These are phyloP conservation scores for Talaromyces trachyspermus DNA, from an alignment of 495 filamentous ascomycete genomes.

Conservation along the genomic window DNA sequence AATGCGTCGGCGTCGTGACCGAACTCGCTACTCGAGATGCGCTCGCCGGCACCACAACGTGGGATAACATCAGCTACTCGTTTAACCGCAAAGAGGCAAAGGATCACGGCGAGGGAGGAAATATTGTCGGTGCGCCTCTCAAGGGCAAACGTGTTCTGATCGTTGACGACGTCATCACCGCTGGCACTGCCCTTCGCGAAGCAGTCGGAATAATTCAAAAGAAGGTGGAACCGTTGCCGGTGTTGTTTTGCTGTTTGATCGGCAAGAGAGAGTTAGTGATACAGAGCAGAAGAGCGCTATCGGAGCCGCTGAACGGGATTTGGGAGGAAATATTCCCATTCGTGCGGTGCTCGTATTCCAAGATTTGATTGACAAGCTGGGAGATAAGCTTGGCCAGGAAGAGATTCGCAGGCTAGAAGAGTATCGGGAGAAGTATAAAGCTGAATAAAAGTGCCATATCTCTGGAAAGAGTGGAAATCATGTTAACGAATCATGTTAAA, in stretches of 20 bases:
- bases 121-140: constrained; percentile 78
- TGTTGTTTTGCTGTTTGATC: constrained; percentile 80
- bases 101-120: constrained; percentile 87
- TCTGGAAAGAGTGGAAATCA: background rate
- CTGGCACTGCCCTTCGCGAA: constrained; percentile 87
- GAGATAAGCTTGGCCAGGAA: constrained; percentile 40
- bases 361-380: constrained; percentile 65
- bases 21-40: constrained; percentile 59
- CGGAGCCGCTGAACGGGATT: constrained; percentile 67
- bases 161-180: constrained; percentile 93
- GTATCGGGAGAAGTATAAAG: constrained; percentile 65
- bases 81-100: constrained; percentile 97
- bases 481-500: background rate
- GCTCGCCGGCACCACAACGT: constrained; percentile 26
- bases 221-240: constrained; percentile 78
- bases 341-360: constrained; percentile 52
- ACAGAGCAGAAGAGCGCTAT: constrained; percentile 59
- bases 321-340: constrained; percentile 38
- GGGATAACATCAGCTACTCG: constrained; percentile 58
- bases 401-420: constrained; percentile 68
- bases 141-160: constrained; percentile 79
- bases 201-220: constrained; percentile 74
- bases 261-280: constrained; percentile 69
- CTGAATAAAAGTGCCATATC: constrained; percentile 17
- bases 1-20: constrained; percentile 65